Base-by-base conservation (phyloP, 495 filamentous ascomycete species). In the Podospora comata region DNA sequence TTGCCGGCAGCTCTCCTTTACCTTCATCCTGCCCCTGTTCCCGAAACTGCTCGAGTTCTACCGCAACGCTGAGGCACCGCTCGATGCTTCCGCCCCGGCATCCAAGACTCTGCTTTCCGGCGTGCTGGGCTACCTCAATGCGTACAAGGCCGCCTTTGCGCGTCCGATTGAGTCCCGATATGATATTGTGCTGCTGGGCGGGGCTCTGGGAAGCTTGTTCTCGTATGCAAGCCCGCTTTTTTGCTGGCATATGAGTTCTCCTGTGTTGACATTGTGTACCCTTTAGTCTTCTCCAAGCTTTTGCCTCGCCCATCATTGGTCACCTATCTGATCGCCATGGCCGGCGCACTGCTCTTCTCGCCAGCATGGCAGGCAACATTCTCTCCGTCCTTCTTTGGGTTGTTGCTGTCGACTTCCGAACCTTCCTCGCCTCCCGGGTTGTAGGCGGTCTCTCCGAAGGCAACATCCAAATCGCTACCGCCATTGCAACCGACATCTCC, bases 1-100 rank as follows among this genome's bases (percentile, higher is more conserved):
- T 44, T 66, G 11, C 6, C 20, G 16, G 20, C 62, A 84, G 82
- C 80, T 84, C 27, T 83, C 81, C 26, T 84, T 84, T 77, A 98
- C 96, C n/a, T 95, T 98, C 79, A 97, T 98, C 80, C 90, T 99
- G 5, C 95, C 95, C 0, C 88, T 99, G 57, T 99, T 97, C 76
- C 95, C 95, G 4, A 92, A 91, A 20, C 89, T 99, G 19, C 88
- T 99, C 76, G 88, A 93, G 74, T 98, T 97, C 85, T 99, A 99
- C 83, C 91, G 92, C 77, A 86, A 89, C 62, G 79, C 78, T 71
- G 90, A 92, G 72, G 81, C 82, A 28, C 77, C 85, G 16, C 74
- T 83, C 65, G 82, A 87, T 65, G 85, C 85, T 63, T 81, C 84
- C 4, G 75, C 79, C 53, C 80, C 80, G 58, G 75, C 76, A 65